Evolutionary conservation across 2,329 filamentous ascomycete species (phyloP).

Genomic region (Aaosphaeria arxii): DNA sequence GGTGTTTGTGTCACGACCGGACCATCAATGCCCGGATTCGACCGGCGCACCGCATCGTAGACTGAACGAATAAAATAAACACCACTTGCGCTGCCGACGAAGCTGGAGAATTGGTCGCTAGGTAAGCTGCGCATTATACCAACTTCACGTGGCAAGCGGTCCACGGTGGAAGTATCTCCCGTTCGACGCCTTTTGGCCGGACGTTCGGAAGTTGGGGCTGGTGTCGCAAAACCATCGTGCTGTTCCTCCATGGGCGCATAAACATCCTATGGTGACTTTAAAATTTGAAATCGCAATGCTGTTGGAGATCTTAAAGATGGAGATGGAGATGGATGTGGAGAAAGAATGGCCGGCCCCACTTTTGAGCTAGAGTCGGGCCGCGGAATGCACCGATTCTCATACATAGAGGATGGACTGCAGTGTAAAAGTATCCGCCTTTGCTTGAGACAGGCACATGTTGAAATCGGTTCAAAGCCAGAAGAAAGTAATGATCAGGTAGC

Average conservation of each 20-base stretch:
- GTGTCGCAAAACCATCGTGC: neutral
- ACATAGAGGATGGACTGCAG: too few relatives aligned
- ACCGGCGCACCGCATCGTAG: slow-evolving; percentile 46
- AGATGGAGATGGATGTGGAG: too few relatives aligned
- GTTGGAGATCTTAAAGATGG: too few relatives aligned
- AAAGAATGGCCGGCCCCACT: too few relatives aligned
- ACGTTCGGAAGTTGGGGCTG: slow-evolving; percentile 1
- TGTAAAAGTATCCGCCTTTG: too few relatives aligned
- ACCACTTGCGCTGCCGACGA: slow-evolving; percentile 57
- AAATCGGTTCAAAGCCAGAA: too few relatives aligned
- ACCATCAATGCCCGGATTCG: slow-evolving; percentile 10
- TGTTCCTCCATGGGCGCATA: slow-evolving; percentile 2
- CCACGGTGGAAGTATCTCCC: neutral
- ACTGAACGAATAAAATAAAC: slow-evolving; percentile 60
- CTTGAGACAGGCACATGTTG: too few relatives aligned
- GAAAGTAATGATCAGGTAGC: too few relatives aligned
- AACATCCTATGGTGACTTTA: too few relatives aligned
- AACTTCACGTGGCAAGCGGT: slow-evolving; percentile 36
- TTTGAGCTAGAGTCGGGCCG: too few relatives aligned
- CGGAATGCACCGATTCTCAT: too few relatives aligned
- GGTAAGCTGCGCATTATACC: slow-evolving; percentile 53
- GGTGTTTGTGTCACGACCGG: slow-evolving; percentile 16
- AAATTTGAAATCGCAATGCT: too few relatives aligned
- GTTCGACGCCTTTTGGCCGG: slow-evolving; percentile 13
- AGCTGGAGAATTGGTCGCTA: slow-evolving; percentile 49